These are phyloP conservation scores for Apiospora pterosperma DNA, from an alignment of 2,329 filamentous ascomycete genomes.

Conservation along the genomic window DNA sequence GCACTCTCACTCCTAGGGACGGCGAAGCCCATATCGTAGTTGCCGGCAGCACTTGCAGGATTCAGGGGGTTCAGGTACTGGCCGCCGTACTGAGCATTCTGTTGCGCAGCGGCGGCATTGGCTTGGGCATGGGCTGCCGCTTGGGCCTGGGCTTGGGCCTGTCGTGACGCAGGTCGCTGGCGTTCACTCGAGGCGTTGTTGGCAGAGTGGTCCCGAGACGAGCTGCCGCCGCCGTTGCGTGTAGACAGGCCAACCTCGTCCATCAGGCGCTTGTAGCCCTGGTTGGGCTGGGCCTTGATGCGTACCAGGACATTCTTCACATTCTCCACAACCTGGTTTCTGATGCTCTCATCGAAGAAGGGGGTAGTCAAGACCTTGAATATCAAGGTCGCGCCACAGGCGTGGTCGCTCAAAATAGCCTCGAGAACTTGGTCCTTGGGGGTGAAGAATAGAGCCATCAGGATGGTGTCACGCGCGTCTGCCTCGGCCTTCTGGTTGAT, in stretches of 20 bases:
- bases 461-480: constrained; percentile 84
- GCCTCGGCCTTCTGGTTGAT: constrained; percentile 96
- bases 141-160: constrained; percentile 32
- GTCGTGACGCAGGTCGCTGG: constrained; percentile 54
- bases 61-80: constrained; percentile 54
- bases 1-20: constrained; percentile 50
- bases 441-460: constrained; percentile 90
- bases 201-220: constrained; percentile 43
- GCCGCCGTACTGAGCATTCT: constrained; percentile 37
- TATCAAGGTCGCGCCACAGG: constrained; percentile 90
- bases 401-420: constrained; percentile 85
- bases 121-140: constrained; percentile 17
- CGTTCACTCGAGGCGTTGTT: constrained; percentile 45
- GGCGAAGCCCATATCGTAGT: constrained; percentile 51
- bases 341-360: constrained; percentile 91
- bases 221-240: constrained; percentile 41
- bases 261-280: constrained; percentile 98
- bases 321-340: constrained; percentile 83
- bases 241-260: constrained; percentile 92
- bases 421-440: constrained; percentile 82
- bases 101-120: constrained; percentile 27
- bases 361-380: constrained; percentile 98
- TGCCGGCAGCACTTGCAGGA: constrained; percentile 33
- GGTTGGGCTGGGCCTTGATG: constrained; percentile 88
- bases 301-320: constrained; percentile 84